phyloP scores from a whole-genome alignment of 2,329 filamentous ascomycete genomes.

The Botryosphaeria dothidea region DNA sequence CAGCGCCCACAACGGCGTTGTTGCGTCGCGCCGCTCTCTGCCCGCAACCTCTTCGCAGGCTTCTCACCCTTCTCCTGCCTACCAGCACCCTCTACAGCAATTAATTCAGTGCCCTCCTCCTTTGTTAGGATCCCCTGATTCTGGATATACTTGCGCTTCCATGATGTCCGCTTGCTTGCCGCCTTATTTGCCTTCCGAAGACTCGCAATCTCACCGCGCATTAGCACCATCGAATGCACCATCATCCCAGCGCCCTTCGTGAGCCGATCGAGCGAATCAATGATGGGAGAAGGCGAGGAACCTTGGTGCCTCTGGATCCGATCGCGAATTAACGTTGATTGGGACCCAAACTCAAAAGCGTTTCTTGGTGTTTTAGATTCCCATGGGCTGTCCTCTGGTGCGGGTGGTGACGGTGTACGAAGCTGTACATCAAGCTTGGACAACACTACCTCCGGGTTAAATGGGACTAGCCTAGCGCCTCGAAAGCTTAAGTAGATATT shows the following conservation, averaged over 20 bases:
- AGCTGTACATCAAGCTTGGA: conserved; percentile 32
- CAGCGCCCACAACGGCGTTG: no score
- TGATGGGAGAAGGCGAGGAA: neutral
- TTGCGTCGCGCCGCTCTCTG: no score
- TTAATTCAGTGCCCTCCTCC: no score
- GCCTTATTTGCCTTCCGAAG: neutral
- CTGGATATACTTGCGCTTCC: no score
- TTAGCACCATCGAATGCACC: neutral
- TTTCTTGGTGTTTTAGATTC: neutral
- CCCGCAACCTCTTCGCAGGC: no score
- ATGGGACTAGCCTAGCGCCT: conserved; percentile 35
- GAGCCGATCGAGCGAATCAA: neutral
- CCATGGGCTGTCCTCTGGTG: no score
- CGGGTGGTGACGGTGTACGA: neutral
- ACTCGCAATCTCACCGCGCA: neutral
- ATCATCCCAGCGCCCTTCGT: neutral
- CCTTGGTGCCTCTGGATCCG: conserved; percentile 20
- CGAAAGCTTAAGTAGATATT: conserved; percentile 34
- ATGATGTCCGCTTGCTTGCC: neutral
- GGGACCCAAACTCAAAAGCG: conserved; percentile 11
- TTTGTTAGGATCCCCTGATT: no score
- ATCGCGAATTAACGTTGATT: conserved; percentile 22
- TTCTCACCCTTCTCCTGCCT: no score
- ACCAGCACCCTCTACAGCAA: no score
- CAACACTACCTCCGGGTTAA: conserved; percentile 33